Base-by-base conservation (phyloP, 2,329 filamentous ascomycete genomes). In the Diaporthe sp. region DNA sequence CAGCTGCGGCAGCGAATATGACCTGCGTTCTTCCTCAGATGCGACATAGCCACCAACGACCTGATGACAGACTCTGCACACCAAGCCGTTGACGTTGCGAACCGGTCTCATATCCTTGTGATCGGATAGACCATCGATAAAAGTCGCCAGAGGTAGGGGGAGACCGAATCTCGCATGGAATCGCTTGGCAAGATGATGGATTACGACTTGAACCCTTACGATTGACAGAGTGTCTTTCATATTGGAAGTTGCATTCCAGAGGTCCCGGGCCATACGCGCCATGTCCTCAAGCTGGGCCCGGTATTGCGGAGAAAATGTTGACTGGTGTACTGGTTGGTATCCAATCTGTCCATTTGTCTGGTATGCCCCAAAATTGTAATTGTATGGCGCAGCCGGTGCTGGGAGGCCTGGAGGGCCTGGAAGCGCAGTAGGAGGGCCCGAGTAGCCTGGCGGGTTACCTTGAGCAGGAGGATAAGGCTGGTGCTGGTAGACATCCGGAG, bases 151-250 rank as follows among this genome's bases (percentile, higher is more conserved):
- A 12, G 88, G 85, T 1, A 91, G 89, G 55, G 88, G 87, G 76
- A 91, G 87, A 22, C 85, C 85, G 81, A 92, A 94, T 67, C 86
- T 87, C 22, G 88, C 82, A 58, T 88, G 85, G 80, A 92, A 94
- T 49, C 86, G 87, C 73, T 88, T 87, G 74, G 89, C 86, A 71
- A 92, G 84, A 80, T 94, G 91, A 80, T 93, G 87, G 57, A 96
- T 87, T 13, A 94, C 86, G 62, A 91, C 88, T 76, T 90, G 90
- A 22, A 94, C 87, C 78, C 91, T 91, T 62, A 94, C 87, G 76
- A 89, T 89, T 53, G 89, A 88, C 19, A 92, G 88, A 22, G 95
- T 83, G 70, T 92, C 89, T 78, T 90, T 90, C 77, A 94, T 85
- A 4, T 87, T 87, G 10, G 87, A 88, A 3, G 92, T 88, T 31